Conservation (phyloP, 2,329 filamentous ascomycete species). For the Mycosphaerelloides madeirae region DNA sequence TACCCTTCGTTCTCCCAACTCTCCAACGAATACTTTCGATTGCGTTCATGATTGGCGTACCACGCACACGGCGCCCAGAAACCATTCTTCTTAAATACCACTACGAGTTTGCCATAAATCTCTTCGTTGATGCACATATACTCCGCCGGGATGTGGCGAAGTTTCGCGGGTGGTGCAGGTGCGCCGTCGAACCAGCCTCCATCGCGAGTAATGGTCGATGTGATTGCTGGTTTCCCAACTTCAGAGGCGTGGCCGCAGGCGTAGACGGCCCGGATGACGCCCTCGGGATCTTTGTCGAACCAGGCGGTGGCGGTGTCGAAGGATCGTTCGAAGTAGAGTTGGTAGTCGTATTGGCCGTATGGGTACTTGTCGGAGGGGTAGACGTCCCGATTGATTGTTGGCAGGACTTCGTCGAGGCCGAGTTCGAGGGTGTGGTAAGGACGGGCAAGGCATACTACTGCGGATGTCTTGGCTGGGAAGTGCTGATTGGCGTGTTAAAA, state of each 20-base stretch:
- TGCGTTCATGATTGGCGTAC: conserved; percentile 43
- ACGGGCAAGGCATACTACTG: conserved; percentile 24
- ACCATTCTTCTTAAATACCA: conserved; percentile 37
- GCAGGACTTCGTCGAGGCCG: conserved; percentile 35
- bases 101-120: conserved; percentile 17
- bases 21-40: conserved; percentile 38
- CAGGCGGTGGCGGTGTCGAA: conserved; percentile 16
- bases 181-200: conserved; percentile 31
- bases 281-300: conserved; percentile 17
- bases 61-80: conserved; percentile 37
- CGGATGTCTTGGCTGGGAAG: no score
- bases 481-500: no score
- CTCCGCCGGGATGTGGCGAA: conserved; percentile 26
- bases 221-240: conserved; percentile 23
- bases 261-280: conserved; percentile 24
- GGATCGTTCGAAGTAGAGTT: conserved; percentile 27
- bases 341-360: conserved; percentile 33
- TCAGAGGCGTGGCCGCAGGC: conserved; percentile 18
- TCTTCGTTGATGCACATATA: conserved; percentile 13
- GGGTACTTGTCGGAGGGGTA: conserved; percentile 43
- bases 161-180: conserved; percentile 15
- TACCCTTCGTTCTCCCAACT: conserved; percentile 31
- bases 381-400: conserved; percentile 38
- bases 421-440: conserved; percentile 41
- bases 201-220: conserved; percentile 17